Conservation (phyloP, 805 yeast genomes). For the Cyberlindnera xylosilytica region DNA sequence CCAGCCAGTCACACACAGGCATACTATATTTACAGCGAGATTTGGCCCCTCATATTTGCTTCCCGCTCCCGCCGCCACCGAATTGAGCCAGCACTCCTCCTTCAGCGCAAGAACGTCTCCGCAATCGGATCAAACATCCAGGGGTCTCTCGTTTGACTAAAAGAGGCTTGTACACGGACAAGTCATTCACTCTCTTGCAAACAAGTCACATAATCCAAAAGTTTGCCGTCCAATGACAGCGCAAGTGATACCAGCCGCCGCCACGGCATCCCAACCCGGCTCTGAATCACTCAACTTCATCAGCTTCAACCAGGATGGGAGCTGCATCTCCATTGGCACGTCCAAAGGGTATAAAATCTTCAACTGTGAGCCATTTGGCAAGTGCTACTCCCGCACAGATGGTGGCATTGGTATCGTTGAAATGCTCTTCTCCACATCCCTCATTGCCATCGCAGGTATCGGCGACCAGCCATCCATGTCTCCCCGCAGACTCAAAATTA, state of each 20-base stretch:
- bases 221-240: too few relatives aligned
- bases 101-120: too few relatives aligned
- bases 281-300: conserved; percentile 40
- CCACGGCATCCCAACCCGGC: not conserved
- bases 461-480: conserved; percentile 66
- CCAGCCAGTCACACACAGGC: too few relatives aligned
- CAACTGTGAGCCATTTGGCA: conserved; percentile 67
- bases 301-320: conserved; percentile 72
- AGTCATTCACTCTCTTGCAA: too few relatives aligned
- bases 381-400: conserved; percentile 38
- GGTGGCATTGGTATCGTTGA: conserved; percentile 67
- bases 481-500: conserved; percentile 77
- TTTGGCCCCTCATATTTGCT: too few relatives aligned
- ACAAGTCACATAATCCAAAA: too few relatives aligned
- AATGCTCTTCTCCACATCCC: conserved; percentile 73
- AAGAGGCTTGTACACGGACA: too few relatives aligned
- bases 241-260: not conserved
- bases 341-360: conserved; percentile 61
- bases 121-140: too few relatives aligned
- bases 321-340: conserved; percentile 69
- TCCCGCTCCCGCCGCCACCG: too few relatives aligned
- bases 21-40: too few relatives aligned
- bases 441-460: conserved; percentile 67
- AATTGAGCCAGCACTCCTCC: too few relatives aligned
- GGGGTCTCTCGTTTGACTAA: too few relatives aligned